These are phyloP conservation scores for Cladophialophora bantiana DNA, from an alignment of 2,329 filamentous ascomycete genomes.

Conservation along the genomic window DNA sequence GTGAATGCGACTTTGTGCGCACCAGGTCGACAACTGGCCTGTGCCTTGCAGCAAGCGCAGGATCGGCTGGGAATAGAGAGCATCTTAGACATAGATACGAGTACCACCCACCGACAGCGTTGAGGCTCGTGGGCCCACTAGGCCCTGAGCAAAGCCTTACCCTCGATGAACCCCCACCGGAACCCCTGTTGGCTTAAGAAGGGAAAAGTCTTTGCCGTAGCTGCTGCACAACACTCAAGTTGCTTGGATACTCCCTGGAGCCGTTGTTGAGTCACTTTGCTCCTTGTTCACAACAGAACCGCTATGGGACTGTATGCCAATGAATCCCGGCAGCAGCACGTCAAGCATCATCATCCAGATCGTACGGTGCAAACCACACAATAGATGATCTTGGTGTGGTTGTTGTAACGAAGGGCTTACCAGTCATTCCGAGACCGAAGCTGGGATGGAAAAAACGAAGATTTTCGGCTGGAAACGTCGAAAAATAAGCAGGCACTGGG, in stretches of 20 bases:
- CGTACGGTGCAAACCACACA: neutral
- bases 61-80: neutral
- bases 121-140: neutral
- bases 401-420: neutral
- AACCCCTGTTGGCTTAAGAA: neutral
- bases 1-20: neutral
- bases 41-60: constrained; percentile 20
- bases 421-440: neutral
- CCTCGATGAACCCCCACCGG: neutral
- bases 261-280: neutral
- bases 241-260: neutral
- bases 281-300: neutral
- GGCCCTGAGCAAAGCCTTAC: neutral
- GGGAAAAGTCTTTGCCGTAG: neutral
- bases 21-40: neutral
- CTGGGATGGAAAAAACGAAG: neutral
- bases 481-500: constrained; percentile 12
- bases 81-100: neutral
- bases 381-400: neutral
- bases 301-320: neutral
- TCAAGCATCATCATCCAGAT: neutral
- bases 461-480: constrained; percentile 27
- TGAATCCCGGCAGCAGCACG: neutral
- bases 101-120: neutral
- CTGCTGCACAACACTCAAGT: neutral